Evolutionary conservation across 2,329 filamentous ascomycete species (phyloP).

Genomic region (Pseudogymnoascus sp.): DNA sequence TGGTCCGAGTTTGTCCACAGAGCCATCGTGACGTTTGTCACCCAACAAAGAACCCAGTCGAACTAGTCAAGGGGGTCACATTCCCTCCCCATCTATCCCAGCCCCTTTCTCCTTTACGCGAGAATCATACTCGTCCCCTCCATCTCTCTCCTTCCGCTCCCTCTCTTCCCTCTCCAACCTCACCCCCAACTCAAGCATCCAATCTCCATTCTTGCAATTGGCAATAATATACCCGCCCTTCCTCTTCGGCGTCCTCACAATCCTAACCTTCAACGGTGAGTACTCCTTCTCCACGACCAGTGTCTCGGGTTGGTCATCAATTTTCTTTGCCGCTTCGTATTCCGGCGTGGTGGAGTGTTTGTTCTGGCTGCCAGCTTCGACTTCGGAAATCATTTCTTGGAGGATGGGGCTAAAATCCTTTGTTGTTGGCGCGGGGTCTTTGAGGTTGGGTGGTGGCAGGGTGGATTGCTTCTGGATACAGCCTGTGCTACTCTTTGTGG

Average conservation of each 20-base stretch:
- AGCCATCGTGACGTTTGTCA: neutral
- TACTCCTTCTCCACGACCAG: neutral
- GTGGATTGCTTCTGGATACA: neutral
- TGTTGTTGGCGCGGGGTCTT: neutral
- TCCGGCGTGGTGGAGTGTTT: neutral
- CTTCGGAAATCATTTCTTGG: neutral
- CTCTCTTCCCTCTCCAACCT: conserved; percentile 1
- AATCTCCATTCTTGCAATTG: neutral
- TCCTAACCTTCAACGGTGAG: neutral
- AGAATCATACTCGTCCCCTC: neutral
- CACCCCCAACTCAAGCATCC: conserved; percentile 1
- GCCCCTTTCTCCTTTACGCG: neutral
- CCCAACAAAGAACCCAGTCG: neutral
- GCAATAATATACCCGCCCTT: neutral
- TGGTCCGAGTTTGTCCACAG: neutral
- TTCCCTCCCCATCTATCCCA: neutral
- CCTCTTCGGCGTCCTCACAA: neutral
- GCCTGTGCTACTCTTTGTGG: neutral
- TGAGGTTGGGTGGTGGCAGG: neutral
- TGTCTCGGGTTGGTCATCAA: neutral
- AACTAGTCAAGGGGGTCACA: neutral
- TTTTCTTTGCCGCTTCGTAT: neutral
- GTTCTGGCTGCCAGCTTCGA: neutral
- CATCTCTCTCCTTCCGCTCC: neutral
- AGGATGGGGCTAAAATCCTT: neutral